Base-by-base conservation (phyloP, 1,284 basidiomycete species). In the Cutaneotrichosporon dermatis region DNA sequence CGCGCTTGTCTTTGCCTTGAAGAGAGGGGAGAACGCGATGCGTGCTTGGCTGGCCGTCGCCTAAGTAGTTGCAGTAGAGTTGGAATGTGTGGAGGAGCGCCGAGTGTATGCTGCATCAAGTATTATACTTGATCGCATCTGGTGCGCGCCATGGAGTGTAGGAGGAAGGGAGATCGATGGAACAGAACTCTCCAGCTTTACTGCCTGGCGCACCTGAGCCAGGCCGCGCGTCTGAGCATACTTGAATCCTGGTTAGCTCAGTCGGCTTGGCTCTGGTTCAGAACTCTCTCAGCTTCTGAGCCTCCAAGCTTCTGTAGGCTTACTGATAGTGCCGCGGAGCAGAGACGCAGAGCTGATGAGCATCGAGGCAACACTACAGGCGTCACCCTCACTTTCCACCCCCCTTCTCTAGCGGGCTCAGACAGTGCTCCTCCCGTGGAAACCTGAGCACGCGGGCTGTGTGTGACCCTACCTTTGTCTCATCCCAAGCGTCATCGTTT, bases 401-500 rank as follows among this genome's bases (percentile, higher is more conserved):
- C 43, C 25, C 43, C 6, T n/a, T n/a, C 12, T 43, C 41, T n/a
- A n/a, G 13, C 41, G 13, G 15, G 43, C 6, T 44, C 43, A 16
- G n/a, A 16, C n/a, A 25, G 25, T 25, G 25, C 25, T 25, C 25
- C 25, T 5, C 25, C 16, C 16, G n/a, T 34, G 50, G 13, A 35
- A 51, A 51, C 50, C 50, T 51, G 50, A 51, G 37, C 50, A 39
- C 50, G 39, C 50, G 50, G 50, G 50, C 50, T 16, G 50, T 10
- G 50, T 7, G 36, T 6, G 50, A 40, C 50, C 50, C 50, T 51
- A 39, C 7, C n/a, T 15, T n/a, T 51, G 50, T 51, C 50, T 51
- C 50, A 51, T 51, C 50, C n/a, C 15, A 51, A 51, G 50, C 50
- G 50, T 41, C 50, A 39, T 51, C 36, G 50, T 51, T 51, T 51